Evolutionary conservation across 106 monocot genomes (phyloP).

Genomic region (Dioscorea dumetorum): DNA sequence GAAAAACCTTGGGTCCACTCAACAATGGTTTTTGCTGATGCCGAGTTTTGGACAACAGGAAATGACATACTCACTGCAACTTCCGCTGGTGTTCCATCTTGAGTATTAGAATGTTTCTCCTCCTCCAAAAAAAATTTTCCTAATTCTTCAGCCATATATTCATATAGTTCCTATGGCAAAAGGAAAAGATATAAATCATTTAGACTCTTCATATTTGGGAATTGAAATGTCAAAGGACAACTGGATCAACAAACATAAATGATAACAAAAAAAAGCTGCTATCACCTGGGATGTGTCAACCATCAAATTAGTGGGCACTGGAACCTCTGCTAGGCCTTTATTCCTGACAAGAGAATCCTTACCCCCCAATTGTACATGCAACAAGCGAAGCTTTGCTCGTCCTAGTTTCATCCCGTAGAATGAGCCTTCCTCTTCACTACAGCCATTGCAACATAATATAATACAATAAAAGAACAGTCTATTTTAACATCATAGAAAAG

Average conservation of each 20-base stretch:
- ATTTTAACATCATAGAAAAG: too few relatives aligned
- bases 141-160: slow-evolving; percentile 20
- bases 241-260: background rate
- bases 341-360: slow-evolving; percentile 14
- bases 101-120: slow-evolving; percentile 3
- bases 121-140: slow-evolving; percentile 11
- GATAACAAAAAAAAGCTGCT: background rate
- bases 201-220: background rate
- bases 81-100: slow-evolving; percentile 7
- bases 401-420: slow-evolving; percentile 40
- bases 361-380: slow-evolving; percentile 28
- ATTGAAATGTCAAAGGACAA: background rate
- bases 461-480: too few relatives aligned
- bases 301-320: slow-evolving; percentile 29
- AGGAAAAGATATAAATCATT: background rate
- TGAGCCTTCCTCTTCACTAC: slow-evolving; percentile 24
- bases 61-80: slow-evolving; percentile 21
- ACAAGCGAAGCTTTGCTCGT: slow-evolving; percentile 23
- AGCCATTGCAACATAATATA: background rate
- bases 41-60: slow-evolving; percentile 17
- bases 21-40: slow-evolving; percentile 2
- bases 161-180: slow-evolving; percentile 22
- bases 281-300: slow-evolving; percentile 28
- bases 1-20: slow-evolving; percentile 26
- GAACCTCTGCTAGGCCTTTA: slow-evolving; percentile 25